A percentile compares a stretch with the other conserved stretches of the same genome.
phyloP scores from a whole-genome alignment of 371 early-diverging fungal genomes.

The Encephalitozoon cuniculi region DNA sequence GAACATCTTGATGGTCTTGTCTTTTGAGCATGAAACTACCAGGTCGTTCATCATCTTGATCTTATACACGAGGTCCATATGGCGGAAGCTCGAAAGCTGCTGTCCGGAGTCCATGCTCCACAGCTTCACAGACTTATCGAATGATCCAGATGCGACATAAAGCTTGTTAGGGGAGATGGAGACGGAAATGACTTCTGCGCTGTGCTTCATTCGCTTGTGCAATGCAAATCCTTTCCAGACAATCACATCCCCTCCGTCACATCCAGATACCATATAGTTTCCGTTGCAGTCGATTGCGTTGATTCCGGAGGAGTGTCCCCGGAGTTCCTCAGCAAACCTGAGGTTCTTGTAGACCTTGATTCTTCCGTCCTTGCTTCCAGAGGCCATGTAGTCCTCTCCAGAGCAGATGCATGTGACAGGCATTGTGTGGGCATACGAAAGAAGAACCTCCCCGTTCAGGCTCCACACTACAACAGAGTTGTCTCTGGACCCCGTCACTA shows the following conservation, averaged over 20 bases:
- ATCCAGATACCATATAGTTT: slow-evolving; percentile 61
- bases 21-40: slow-evolving; percentile 74
- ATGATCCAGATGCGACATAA: slow-evolving; percentile 82
- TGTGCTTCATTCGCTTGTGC: slow-evolving; percentile 80
- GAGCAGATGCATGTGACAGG: slow-evolving; percentile 69
- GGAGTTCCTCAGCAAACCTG: slow-evolving; percentile 64
- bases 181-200: slow-evolving; percentile 86
- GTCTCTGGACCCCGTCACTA: slow-evolving; percentile 83
- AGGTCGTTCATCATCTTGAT: slow-evolving; percentile 68
- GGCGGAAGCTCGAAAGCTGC: slow-evolving; percentile 72
- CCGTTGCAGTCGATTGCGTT: slow-evolving; percentile 72
- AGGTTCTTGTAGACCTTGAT: slow-evolving; percentile 63
- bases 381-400: slow-evolving; percentile 68
- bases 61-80: slow-evolving; percentile 78
- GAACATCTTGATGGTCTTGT: slow-evolving; percentile 86
- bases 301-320: slow-evolving; percentile 73
- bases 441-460: slow-evolving; percentile 64
- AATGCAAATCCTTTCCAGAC: slow-evolving; percentile 67
- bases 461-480: slow-evolving; percentile 82
- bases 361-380: slow-evolving; percentile 70
- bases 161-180: slow-evolving; percentile 78
- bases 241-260: slow-evolving; percentile 63
- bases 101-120: slow-evolving; percentile 77
- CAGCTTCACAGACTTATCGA: slow-evolving; percentile 85
- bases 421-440: slow-evolving; percentile 68